phyloP scores from a whole-genome alignment of 352 stramenopile species.

The Phytophthora quininea region DNA sequence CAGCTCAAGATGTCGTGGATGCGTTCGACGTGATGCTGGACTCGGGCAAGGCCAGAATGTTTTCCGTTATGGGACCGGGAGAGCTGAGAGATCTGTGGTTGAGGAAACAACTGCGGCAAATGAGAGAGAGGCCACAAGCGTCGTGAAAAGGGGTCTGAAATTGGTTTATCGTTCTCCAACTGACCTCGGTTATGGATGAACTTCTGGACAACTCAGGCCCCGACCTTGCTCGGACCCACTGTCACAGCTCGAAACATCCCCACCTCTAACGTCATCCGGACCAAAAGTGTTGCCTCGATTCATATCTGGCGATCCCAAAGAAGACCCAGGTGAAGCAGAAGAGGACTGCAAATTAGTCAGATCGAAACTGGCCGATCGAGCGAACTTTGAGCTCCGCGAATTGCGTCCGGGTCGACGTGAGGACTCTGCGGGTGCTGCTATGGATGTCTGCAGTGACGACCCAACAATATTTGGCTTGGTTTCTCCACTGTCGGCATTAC shows the following conservation, averaged over 20 bases:
- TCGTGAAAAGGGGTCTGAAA: not conserved
- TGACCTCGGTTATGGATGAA: too few species aligned
- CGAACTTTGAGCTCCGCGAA: slow-evolving; percentile 62
- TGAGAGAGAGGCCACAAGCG: not conserved
- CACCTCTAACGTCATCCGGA: slow-evolving; percentile 15
- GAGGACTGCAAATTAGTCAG: slow-evolving; percentile 52
- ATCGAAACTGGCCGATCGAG: slow-evolving; percentile 78
- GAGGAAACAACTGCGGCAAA: slow-evolving; percentile 22
- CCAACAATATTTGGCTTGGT: not conserved
- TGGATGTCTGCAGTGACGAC: slow-evolving; percentile 14
- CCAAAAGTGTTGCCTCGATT: slow-evolving; percentile 38
- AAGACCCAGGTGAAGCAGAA: slow-evolving; percentile 27
- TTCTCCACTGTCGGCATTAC: slow-evolving; percentile 19
- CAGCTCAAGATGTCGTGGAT: slow-evolving; percentile 25
- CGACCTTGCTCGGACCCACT: slow-evolving; percentile 37
- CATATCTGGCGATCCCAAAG: slow-evolving; percentile 21
- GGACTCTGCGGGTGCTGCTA: slow-evolving; percentile 9
- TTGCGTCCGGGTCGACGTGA: slow-evolving; percentile 12
- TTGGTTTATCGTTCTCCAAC: too few species aligned
- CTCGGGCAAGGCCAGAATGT: slow-evolving; percentile 19
- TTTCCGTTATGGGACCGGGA: slow-evolving; percentile 22
- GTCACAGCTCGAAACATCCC: slow-evolving; percentile 19
- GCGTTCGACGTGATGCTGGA: slow-evolving; percentile 35
- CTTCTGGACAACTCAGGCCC: slow-evolving; percentile 4
- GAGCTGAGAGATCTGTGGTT: slow-evolving; percentile 27